These are phyloP conservation scores for Paracorniculantispora psalliotae DNA, from an alignment of 2,329 filamentous ascomycete species.

Conservation along the genomic window DNA sequence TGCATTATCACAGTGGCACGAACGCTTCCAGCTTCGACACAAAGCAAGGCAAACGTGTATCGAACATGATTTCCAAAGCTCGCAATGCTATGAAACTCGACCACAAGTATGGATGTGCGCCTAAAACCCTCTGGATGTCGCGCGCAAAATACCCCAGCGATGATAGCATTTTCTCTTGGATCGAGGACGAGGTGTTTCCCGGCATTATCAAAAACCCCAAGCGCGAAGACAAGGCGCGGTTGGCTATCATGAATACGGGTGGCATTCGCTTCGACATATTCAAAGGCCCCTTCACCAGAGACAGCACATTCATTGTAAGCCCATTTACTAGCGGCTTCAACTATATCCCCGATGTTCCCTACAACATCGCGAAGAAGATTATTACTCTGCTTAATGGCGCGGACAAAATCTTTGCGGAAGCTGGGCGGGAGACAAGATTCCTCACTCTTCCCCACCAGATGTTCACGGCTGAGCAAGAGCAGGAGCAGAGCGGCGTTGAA, in stretches of 20 bases:
- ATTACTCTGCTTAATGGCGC: constrained; percentile 53
- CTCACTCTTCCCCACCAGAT: constrained; percentile 46
- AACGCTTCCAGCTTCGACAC: constrained; percentile 72
- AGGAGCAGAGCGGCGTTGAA: not conserved
- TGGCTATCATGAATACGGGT: constrained; percentile 83
- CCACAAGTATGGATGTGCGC: constrained; percentile 74
- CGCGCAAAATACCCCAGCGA: constrained; percentile 68
- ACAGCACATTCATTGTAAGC: constrained; percentile 79
- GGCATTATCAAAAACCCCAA: constrained; percentile 54
- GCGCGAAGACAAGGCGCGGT: constrained; percentile 55
- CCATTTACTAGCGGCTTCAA: constrained; percentile 79
- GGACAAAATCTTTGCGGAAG: constrained; percentile 41
- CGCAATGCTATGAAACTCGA: constrained; percentile 69
- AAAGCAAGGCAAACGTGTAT: constrained; percentile 66
- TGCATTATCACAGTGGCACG: constrained; percentile 73
- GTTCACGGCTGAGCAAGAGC: constrained; percentile 20
- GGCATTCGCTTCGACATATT: constrained; percentile 94
- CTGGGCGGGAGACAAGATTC: constrained; percentile 37
- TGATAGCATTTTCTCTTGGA: constrained; percentile 75
- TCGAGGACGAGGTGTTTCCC: constrained; percentile 71
- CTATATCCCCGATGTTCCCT: constrained; percentile 77
- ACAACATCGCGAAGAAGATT: constrained; percentile 66
- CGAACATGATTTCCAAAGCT: constrained; percentile 62
- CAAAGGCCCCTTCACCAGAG: constrained; percentile 82
- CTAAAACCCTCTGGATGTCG: constrained; percentile 74